Evolutionary conservation across 345 rosid species (phyloP).

Genomic region (Xanthoceras sorbifolium): DNA sequence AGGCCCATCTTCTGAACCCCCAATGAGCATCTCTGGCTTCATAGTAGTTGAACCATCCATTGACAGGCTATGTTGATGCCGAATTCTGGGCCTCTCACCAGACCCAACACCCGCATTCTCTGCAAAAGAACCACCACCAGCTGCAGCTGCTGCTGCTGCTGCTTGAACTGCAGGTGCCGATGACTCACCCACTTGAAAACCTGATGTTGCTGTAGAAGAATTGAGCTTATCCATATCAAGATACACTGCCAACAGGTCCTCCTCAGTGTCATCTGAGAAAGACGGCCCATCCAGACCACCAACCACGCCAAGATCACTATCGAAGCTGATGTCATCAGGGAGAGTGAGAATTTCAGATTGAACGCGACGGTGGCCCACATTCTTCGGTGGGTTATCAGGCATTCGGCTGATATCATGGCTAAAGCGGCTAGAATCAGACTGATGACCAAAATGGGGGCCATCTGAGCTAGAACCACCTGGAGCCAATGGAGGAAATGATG

Average conservation of each 20-base stretch:
- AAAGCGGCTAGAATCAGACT: conserved; percentile 51
- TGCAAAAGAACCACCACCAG: conserved; percentile 20
- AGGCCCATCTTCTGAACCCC: conserved; percentile 61
- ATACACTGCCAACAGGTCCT: conserved; percentile 76
- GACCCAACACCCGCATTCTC: conserved; percentile 40
- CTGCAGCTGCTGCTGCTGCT: conserved; percentile 19
- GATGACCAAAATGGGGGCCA: conserved; percentile 40
- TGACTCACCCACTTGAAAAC: conserved; percentile 63
- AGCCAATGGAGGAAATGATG: conserved; percentile 43
- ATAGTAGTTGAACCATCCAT: conserved; percentile 84
- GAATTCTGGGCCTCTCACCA: conserved; percentile 73
- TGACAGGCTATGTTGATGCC: conserved; percentile 93
- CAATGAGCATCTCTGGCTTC: conserved; percentile 80
- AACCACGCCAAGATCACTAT: conserved; percentile 83
- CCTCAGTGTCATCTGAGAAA: conserved; percentile 83
- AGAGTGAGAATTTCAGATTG: conserved; percentile 92
- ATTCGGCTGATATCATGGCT: conserved; percentile 84
- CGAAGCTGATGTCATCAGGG: conserved; percentile 90
- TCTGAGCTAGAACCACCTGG: conserved; percentile 43
- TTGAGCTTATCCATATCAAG: conserved; percentile 91
- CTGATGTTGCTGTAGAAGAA: conserved; percentile 66
- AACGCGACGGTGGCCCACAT: conserved; percentile 89
- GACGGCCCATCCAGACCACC: conserved; percentile 76
- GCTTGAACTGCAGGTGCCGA: conserved; percentile 24
- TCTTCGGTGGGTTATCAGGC: conserved; percentile 85